A percentile compares a stretch with the other conserved stretches of the same genome.
Conservation (phyloP, 129 eudicot genomes). For the Heracleum sosnowskyi region DNA sequence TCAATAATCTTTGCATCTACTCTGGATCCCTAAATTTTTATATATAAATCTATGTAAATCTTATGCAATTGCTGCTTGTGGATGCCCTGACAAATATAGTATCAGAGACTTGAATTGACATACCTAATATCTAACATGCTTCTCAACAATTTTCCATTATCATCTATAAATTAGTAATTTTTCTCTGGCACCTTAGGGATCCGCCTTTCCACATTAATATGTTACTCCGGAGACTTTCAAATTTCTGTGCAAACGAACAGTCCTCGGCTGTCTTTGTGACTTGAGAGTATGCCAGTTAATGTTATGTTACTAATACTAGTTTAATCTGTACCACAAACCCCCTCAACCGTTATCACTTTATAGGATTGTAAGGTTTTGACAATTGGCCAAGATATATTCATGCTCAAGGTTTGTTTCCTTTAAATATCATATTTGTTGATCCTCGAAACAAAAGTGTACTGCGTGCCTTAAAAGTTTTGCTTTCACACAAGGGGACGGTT, state of each 20-base stretch:
- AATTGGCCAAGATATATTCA: not conserved
- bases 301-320: not conserved
- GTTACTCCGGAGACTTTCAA: not conserved
- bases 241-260: not conserved
- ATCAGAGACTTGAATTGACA: not conserved
- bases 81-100: not conserved
- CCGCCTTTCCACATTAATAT: not conserved
- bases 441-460: not conserved
- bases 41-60: not conserved
- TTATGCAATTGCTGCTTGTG: not conserved
- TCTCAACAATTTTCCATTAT: not conserved
- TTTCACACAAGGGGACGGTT: too few relatives aligned
- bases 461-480: too few relatives aligned
- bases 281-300: not conserved
- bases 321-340: not conserved
- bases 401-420: too few relatives aligned
- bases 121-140: not conserved
- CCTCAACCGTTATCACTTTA: not conserved
- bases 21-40: not conserved
- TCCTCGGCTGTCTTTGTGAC: not conserved
- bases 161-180: not conserved
- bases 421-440: not conserved
- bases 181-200: not conserved
- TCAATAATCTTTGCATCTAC: not conserved
- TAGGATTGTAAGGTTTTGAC: not conserved